Conservation (phyloP, 1,284 basidiomycete genomes). For the Rhizopogon hawkerae region DNA sequence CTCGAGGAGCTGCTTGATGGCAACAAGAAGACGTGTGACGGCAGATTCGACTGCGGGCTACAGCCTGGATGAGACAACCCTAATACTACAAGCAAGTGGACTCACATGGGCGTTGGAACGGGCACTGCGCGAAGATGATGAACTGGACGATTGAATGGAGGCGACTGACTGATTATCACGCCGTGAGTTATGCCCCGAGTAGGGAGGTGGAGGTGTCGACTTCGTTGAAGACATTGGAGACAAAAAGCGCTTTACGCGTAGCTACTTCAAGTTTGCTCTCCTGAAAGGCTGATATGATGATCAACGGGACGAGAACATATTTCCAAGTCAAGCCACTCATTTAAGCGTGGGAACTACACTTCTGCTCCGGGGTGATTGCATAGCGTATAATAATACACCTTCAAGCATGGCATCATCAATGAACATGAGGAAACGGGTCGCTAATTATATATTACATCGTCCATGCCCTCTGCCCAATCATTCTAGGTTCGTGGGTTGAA, state of each 20-base stretch:
- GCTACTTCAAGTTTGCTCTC: too few species aligned
- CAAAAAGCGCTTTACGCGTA: background rate
- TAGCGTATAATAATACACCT: too few species aligned
- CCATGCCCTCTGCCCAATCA: background rate
- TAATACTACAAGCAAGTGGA: background rate
- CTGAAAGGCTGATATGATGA: too few species aligned
- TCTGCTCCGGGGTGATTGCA: too few species aligned
- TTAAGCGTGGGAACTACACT: too few species aligned
- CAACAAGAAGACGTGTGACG: constrained; percentile 88
- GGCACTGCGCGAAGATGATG: constrained; percentile 21
- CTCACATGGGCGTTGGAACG: constrained; percentile 24
- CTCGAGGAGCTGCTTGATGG: constrained; percentile 92
- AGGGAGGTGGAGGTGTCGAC: constrained; percentile 8
- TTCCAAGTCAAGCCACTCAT: too few species aligned
- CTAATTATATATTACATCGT: background rate
- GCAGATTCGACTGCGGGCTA: constrained; percentile 81
- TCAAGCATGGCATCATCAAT: too few species aligned
- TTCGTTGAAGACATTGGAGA: constrained; percentile 14
- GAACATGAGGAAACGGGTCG: background rate
- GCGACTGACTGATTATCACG: constrained; percentile 39
- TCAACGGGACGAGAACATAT: too few species aligned
- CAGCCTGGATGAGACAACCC: background rate
- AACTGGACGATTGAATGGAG: constrained; percentile 29
- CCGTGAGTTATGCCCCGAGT: constrained; percentile 32
- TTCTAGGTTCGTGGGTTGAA: constrained; percentile 14